Conservation (phyloP, 176 grass and related monocot species). For the Miscanthus lutarioriparius region DNA sequence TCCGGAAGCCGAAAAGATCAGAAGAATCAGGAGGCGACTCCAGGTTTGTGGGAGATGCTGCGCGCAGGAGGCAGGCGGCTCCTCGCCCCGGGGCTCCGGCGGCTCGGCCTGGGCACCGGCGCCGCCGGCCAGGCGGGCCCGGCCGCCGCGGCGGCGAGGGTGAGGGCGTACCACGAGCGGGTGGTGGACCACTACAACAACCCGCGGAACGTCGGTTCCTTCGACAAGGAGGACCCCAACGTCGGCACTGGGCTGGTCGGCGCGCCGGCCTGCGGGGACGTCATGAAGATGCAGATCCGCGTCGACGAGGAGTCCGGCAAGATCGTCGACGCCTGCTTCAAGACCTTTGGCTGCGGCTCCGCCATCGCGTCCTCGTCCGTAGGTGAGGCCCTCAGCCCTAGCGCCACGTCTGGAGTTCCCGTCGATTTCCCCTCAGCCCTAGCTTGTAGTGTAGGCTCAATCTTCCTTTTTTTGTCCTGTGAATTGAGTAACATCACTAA, state of each 20-base stretch:
- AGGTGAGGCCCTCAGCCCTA: constrained; percentile 40
- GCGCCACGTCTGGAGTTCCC: not conserved
- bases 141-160: constrained; percentile 19
- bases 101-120: constrained; percentile 15
- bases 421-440: not conserved
- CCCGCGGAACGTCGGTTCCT: constrained; percentile 89
- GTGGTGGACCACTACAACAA: constrained; percentile 99
- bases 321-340: constrained; percentile 97
- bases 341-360: constrained; percentile 97
- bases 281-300: constrained; percentile 99
- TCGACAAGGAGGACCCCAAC: constrained; percentile 88
- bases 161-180: constrained; percentile 86
- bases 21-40: constrained; percentile 33
- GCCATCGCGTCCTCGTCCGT: constrained; percentile 97
- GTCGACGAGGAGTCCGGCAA: constrained; percentile 79
- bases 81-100: constrained; percentile 38
- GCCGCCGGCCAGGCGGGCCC: constrained; percentile 1
- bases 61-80: constrained; percentile 51
- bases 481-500: not conserved
- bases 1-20: constrained; percentile 2
- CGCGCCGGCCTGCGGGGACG: constrained; percentile 93
- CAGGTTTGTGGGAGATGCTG: constrained; percentile 53
- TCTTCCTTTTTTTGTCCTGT: not conserved
- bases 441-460: not conserved
- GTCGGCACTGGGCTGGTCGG: constrained; percentile 95